These are phyloP conservation scores for Paramyrothecium sp. DNA, from an alignment of 2,329 filamentous ascomycete genomes.

Conservation along the genomic window DNA sequence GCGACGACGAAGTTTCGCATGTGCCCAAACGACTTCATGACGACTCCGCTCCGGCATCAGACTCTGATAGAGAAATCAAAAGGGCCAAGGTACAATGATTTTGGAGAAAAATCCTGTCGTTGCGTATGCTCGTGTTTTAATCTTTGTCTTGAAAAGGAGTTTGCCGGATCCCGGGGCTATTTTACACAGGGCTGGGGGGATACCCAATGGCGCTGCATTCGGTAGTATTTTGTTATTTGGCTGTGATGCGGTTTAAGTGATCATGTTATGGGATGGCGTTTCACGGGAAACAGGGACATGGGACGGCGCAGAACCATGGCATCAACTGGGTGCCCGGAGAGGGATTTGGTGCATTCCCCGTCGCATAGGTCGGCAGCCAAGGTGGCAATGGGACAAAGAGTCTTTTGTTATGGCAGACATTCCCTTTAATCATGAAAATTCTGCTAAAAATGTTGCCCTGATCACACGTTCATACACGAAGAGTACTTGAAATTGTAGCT, in stretches of 20 bases:
- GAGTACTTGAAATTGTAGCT: too few species aligned
- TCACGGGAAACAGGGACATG: background rate
- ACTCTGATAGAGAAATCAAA: constrained; percentile 11
- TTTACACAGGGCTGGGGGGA: background rate
- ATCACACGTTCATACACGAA: too few species aligned
- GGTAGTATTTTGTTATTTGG: background rate
- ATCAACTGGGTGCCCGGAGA: background rate
- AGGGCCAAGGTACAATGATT: constrained; percentile 15
- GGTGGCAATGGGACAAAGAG: too few species aligned
- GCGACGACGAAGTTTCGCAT: constrained; percentile 8
- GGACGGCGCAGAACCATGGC: background rate
- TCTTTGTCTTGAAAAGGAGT: background rate
- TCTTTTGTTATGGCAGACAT: too few species aligned
- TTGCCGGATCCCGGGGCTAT: background rate
- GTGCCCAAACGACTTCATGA: constrained; percentile 6
- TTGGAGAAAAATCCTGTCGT: background rate
- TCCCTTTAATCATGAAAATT: too few species aligned
- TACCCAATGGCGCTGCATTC: background rate
- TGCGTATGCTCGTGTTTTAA: constrained; percentile 3
- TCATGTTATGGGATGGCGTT: background rate
- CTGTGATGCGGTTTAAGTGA: too few species aligned
- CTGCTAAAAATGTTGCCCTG: too few species aligned
- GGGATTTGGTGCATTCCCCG: background rate
- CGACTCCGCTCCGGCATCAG: constrained; percentile 13
- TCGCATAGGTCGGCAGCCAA: background rate